Evolutionary conservation across 75 land plant genomes (phyloP), one percentile per base, ranked within the genome.

Genomic region (Selaginella moellendorffii): DNA sequence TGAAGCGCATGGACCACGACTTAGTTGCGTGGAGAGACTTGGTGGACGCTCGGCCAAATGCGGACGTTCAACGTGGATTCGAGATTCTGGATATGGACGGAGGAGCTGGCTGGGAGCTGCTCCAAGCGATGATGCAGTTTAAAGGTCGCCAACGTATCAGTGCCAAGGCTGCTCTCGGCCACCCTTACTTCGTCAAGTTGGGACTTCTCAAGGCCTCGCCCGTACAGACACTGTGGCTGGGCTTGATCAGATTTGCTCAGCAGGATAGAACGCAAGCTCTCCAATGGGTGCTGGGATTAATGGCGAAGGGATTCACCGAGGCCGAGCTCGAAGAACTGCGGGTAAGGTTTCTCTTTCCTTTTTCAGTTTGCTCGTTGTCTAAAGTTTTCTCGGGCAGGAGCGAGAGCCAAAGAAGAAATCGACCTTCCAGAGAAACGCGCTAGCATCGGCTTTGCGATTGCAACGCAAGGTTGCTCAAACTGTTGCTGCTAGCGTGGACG

Each of bases 251-350:
- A 27, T 79, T 83, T 27, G 77, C 90, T 1, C 80, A 79, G 54
- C 76, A 83, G 68, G 96, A 86, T 28, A 76, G 82, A 23, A 67
- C 74, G 61, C 95, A 93, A 65, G 83, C 83, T 42, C 76, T 76
- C 25, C 74, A 76, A 19, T 93, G 98, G 98, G 63, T 89, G 5
- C 59, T 73, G 53, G 54, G 65, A 24, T 85, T 81, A 10, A 85
- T 93, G 86, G 98, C 90, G 24, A 88, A 76, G 65, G 98, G 98
- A 51, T 88, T 93, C 67, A 93, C 98, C 21, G 98, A 93, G 76
- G 88, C 88, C 21, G 83, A 85, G 63, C 81, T 93, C 8, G 85
- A 85, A 53, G 80, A 83, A 29, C 79, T 93, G 27, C 86, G 81
- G 76, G 97, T 92, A 29, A 31, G 79, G 60, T 25, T 24, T 52